Evolutionary conservation across 2,329 filamentous ascomycete genomes (phyloP).

Genomic region (Alternaria solani): DNA sequence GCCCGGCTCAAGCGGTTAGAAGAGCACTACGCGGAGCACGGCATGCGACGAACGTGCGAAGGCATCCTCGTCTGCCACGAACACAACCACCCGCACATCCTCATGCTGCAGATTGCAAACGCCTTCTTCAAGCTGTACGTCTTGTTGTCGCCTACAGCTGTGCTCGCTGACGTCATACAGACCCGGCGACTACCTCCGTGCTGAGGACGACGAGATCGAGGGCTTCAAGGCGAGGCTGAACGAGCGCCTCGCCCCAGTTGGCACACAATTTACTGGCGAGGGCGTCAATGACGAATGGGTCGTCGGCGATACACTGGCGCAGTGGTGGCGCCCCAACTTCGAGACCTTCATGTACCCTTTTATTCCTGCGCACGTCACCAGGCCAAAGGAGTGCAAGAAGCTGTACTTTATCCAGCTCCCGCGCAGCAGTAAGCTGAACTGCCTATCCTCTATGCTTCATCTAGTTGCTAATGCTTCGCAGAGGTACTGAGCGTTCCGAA

Average conservation of each 20-base stretch:
- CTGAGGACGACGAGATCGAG: slow-evolving; percentile 87
- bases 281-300: slow-evolving; percentile 94
- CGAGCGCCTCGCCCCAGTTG: slow-evolving; percentile 91
- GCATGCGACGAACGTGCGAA: slow-evolving; percentile 97
- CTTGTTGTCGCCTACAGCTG: not conserved
- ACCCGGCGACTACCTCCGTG: slow-evolving; percentile 90
- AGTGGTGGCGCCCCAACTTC: slow-evolving; percentile 99
- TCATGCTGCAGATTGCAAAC: slow-evolving; percentile 99
- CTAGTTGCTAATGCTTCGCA: slow-evolving; percentile 50
- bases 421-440: slow-evolving; percentile 74
- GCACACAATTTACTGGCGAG: slow-evolving; percentile 79
- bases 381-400: slow-evolving; percentile 99
- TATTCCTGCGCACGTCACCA: slow-evolving; percentile 91
- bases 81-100: slow-evolving; percentile 97
- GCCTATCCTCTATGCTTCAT: slow-evolving; percentile 8
- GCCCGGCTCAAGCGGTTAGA: slow-evolving; percentile 93
- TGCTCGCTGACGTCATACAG: slow-evolving; percentile 47
- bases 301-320: slow-evolving; percentile 90
- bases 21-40: slow-evolving; percentile 89
- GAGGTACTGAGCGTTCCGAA: slow-evolving; percentile 96
- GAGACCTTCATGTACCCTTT: slow-evolving; percentile 99
- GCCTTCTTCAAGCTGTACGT: slow-evolving; percentile 94
- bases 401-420: slow-evolving; percentile 96
- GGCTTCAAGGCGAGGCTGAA: slow-evolving; percentile 96
- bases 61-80: slow-evolving; percentile 98